Evolutionary conservation across 768 basidiomycete genomes (phyloP).

Genomic region (Candolleomyces efflorescens): DNA sequence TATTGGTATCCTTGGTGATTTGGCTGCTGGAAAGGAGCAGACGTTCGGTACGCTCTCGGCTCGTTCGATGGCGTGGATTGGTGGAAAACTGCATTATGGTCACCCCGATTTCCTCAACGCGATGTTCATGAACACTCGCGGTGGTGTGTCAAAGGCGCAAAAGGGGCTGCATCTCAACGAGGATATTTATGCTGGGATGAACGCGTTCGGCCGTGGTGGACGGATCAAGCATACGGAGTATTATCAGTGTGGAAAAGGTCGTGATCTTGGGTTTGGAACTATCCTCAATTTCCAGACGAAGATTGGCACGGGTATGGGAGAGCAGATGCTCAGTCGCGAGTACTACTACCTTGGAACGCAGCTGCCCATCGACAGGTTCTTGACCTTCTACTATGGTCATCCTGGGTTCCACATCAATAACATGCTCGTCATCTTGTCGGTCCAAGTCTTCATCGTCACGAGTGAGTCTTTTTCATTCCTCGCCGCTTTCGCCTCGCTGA

Average conservation of each 20-base stretch:
- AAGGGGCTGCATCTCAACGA: conserved; percentile 99
- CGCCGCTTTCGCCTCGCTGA: not conserved
- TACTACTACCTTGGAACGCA: conserved; percentile 99
- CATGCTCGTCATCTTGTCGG: conserved; percentile 95
- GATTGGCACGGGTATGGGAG: conserved; percentile 99
- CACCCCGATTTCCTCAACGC: conserved; percentile 99
- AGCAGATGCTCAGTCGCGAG: conserved; percentile 98
- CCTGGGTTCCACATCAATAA: conserved; percentile 99
- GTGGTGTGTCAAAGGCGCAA: conserved; percentile 98
- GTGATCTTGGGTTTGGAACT: conserved; percentile 98
- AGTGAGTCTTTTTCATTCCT: conserved; percentile 44
- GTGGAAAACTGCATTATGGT: conserved; percentile 97
- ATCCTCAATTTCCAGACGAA: conserved; percentile 99
- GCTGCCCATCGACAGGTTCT: conserved; percentile 94
- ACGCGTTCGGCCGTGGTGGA: conserved; percentile 92
- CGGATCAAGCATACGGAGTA: conserved; percentile 99
- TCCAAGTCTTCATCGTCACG: conserved; percentile 92
- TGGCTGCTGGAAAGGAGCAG: conserved; percentile 99
- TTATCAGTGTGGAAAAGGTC: conserved; percentile 98
- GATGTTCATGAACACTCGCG: conserved; percentile 96
- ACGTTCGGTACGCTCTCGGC: conserved; percentile 99
- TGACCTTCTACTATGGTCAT: conserved; percentile 99
- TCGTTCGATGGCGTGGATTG: conserved; percentile 93
- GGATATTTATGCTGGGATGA: conserved; percentile 99
- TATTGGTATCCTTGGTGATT: conserved; percentile 97